A percentile compares a stretch with the other conserved stretches of the same genome.
phyloP scores from a whole-genome alignment of 768 basidiomycete genomes.

The Suillus lakei region DNA sequence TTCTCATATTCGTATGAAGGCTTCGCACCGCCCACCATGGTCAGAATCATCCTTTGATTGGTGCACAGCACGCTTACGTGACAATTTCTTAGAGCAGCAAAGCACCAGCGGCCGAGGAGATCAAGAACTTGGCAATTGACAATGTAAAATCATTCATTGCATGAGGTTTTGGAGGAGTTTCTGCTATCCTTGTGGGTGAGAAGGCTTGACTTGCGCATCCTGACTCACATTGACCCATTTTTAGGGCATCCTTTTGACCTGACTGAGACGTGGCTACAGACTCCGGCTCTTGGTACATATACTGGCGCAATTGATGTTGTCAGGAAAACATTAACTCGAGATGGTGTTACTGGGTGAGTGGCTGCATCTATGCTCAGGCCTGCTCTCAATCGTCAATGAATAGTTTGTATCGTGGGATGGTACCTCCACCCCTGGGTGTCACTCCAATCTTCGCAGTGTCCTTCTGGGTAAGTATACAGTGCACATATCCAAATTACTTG shows the following conservation, averaged over 20 bases:
- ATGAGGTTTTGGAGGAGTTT: slow-evolving; percentile 90
- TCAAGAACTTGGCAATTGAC: slow-evolving; percentile 37
- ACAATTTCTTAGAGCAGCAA: slow-evolving; percentile 28
- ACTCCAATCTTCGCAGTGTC: slow-evolving; percentile 98
- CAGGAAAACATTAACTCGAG: slow-evolving; percentile 85
- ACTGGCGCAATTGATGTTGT: slow-evolving; percentile 94
- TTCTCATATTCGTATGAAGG: slow-evolving; percentile 8
- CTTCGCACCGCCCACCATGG: slow-evolving; percentile 28
- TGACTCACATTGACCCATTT: slow-evolving; percentile 14
- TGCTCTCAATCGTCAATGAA: slow-evolving; percentile 4
- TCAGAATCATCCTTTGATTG: slow-evolving; percentile 16
- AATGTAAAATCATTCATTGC: slow-evolving; percentile 86
- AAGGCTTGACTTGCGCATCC: background rate
- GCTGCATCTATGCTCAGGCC: slow-evolving; percentile 3
- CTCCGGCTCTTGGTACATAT: slow-evolving; percentile 86
- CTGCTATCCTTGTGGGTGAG: slow-evolving; percentile 89
- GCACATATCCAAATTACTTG: background rate
- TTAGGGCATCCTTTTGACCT: slow-evolving; percentile 97
- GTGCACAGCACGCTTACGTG: slow-evolving; percentile 14
- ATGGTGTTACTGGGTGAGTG: slow-evolving; percentile 87
- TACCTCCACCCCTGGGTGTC: slow-evolving; percentile 91
- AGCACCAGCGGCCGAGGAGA: slow-evolving; percentile 22
- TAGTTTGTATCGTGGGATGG: slow-evolving; percentile 91
- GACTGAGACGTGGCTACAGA: slow-evolving; percentile 95
- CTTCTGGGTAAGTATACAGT: slow-evolving; percentile 78